A percentile compares a stretch with the other conserved stretches of the same genome.
These are phyloP conservation scores for Hyphopichia fennica DNA, from an alignment of 1,139 yeast species.

Conservation along the genomic window DNA sequence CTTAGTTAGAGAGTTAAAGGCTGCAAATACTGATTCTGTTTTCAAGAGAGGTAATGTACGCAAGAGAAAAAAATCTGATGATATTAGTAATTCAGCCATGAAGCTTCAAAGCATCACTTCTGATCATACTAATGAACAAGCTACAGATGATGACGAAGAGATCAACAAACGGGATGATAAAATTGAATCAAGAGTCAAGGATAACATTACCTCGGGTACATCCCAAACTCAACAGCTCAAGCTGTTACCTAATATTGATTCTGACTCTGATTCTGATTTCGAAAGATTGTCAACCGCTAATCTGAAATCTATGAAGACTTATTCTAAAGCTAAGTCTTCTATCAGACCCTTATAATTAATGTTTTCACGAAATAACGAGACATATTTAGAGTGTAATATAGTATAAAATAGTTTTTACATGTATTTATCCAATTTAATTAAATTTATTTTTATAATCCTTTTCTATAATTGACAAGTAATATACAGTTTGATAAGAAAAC, in stretches of 20 bases:
- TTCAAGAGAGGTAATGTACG: neutral
- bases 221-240: no score
- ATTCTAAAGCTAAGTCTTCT: neutral
- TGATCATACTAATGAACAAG: neutral
- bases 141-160: slow-evolving; percentile 1
- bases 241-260: neutral
- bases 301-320: neutral
- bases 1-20: neutral
- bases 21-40: neutral
- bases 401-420: neutral
- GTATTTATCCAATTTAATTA: neutral
- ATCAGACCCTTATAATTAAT: neutral
- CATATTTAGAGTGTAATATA: neutral
- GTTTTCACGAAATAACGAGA: neutral
- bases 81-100: neutral
- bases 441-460: neutral
- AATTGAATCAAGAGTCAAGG: neutral
- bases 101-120: neutral
- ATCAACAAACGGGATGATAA: neutral
- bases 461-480: neutral
- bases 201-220: no score
- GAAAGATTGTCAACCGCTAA: neutral
- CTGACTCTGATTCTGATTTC: slow-evolving; percentile 3
- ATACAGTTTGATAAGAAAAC: neutral
- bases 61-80: neutral